A percentile compares a stretch with the other conserved stretches of the same genome.
These are phyloP conservation scores for Asterochloris sp. DNA, from an alignment of 139 green algal genomes.

Conservation along the genomic window DNA sequence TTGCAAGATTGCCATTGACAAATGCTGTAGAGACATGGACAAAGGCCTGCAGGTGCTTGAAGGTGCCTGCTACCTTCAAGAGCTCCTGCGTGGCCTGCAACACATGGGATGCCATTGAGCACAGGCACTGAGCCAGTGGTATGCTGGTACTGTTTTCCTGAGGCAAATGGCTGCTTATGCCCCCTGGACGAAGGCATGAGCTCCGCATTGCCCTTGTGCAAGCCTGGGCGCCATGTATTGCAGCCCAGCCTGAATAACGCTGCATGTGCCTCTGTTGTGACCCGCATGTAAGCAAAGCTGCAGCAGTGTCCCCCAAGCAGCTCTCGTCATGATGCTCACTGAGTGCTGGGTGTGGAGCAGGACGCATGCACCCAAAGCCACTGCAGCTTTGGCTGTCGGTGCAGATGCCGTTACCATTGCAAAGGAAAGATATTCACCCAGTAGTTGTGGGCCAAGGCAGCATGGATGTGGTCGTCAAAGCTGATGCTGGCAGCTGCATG, in stretches of 20 bases:
- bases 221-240: too few species aligned
- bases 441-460: slow-evolving; percentile 22
- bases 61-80: slow-evolving; percentile 17
- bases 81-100: slow-evolving; percentile 25
- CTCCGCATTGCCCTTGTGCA: too few species aligned
- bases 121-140: background rate
- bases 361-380: too few species aligned
- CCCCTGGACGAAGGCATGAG: too few species aligned
- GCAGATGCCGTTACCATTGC: background rate
- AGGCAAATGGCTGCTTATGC: background rate
- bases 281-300: too few species aligned
- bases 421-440: background rate
- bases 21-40: slow-evolving; percentile 39
- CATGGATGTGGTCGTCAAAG: slow-evolving; percentile 20
- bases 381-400: background rate
- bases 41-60: slow-evolving; percentile 26
- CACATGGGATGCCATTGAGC: background rate
- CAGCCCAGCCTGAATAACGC: too few species aligned
- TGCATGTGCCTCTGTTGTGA: too few species aligned
- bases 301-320: too few species aligned
- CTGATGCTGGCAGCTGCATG: slow-evolving; percentile 21
- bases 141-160: background rate
- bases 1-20: slow-evolving; percentile 33
- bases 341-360: too few species aligned
- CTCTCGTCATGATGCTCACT: too few species aligned